Conservation (phyloP, 352 stramenopile species). For the Globisporangium orthogonon region DNA sequence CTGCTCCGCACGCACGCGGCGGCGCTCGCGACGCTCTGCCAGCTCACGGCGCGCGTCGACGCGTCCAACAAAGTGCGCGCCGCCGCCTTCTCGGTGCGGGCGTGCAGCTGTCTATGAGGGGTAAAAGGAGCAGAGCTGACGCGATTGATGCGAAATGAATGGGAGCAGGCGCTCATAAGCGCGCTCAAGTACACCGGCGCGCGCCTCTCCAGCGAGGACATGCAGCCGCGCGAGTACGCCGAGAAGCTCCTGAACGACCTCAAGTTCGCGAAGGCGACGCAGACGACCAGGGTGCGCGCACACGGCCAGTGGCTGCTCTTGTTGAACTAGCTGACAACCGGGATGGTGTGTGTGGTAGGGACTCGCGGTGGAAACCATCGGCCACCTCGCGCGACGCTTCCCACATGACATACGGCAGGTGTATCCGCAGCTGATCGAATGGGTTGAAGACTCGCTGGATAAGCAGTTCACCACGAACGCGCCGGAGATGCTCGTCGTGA, state of each 20-base stretch:
- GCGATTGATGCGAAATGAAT: neutral
- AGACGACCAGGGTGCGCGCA: conserved; percentile 47
- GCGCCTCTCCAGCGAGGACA: conserved; percentile 31
- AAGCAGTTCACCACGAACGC: conserved; percentile 64
- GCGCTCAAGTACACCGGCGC: conserved; percentile 37
- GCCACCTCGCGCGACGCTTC: conserved; percentile 50
- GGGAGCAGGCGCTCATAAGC: conserved; percentile 42
- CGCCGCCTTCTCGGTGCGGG: conserved; percentile 32
- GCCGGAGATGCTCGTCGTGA: conserved; percentile 73
- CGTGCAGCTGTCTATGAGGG: neutral
- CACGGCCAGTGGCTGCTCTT: neutral
- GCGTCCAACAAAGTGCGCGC: conserved; percentile 64
- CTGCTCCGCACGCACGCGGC: conserved; percentile 42
- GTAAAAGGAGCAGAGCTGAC: no score
- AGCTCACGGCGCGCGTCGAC: conserved; percentile 44
- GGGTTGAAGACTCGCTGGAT: conserved; percentile 64
- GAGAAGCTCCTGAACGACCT: conserved; percentile 76
- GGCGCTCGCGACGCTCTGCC: conserved; percentile 33
- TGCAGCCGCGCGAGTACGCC: conserved; percentile 43
- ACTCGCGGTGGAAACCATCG: conserved; percentile 59
- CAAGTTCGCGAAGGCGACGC: conserved; percentile 62
- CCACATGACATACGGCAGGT: conserved; percentile 21
- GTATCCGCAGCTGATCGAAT: conserved; percentile 34
- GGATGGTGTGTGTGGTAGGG: conserved; percentile 18
- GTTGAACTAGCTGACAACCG: no score